These are phyloP conservation scores for Penicillium psychrosexuale DNA, from an alignment of 2,329 filamentous ascomycete genomes.

Conservation along the genomic window DNA sequence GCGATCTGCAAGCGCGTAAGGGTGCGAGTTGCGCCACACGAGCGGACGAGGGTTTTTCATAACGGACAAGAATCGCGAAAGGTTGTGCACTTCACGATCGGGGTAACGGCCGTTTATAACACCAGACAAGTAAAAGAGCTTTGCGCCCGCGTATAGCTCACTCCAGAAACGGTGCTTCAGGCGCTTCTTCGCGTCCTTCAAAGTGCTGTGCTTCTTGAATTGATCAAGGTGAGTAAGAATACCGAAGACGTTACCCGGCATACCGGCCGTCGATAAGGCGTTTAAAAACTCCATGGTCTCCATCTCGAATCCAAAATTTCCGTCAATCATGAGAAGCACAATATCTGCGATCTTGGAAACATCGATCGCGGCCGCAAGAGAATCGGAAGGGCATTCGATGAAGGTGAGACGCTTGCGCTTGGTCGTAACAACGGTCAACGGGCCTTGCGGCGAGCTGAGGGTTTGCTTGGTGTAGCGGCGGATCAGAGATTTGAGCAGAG, in stretches of 20 bases:
- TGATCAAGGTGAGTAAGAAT: slow-evolving; percentile 94
- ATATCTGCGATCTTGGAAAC: slow-evolving; percentile 97
- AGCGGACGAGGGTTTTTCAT: slow-evolving; percentile 99
- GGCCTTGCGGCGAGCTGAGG: slow-evolving; percentile 81
- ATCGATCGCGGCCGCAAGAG: slow-evolving; percentile 94
- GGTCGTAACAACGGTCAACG: slow-evolving; percentile 92
- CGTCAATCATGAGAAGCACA: slow-evolving; percentile 95
- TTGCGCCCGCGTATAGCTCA: slow-evolving; percentile 93
- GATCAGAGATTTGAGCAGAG: slow-evolving; percentile 89
- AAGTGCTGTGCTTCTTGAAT: slow-evolving; percentile 86
- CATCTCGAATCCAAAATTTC: slow-evolving; percentile 99
- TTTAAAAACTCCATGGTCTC: slow-evolving; percentile 99
- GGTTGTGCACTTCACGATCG: slow-evolving; percentile 91
- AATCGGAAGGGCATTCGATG: slow-evolving; percentile 90
- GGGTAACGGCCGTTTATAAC: slow-evolving; percentile 96
- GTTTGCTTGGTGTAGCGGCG: slow-evolving; percentile 95
- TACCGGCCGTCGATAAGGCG: slow-evolving; percentile 85
- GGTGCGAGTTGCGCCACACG: slow-evolving; percentile 93
- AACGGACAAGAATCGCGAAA: slow-evolving; percentile 90
- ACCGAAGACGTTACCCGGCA: slow-evolving; percentile 98
- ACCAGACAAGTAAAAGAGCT: slow-evolving; percentile 93
- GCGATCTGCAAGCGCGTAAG: slow-evolving; percentile 88
- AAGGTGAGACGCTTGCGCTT: slow-evolving; percentile 95
- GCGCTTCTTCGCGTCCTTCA: slow-evolving; percentile 93
- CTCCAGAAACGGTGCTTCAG: slow-evolving; percentile 96